Conservation (phyloP, 2,329 filamentous ascomycete species). For the Exophiala viscosa region DNA sequence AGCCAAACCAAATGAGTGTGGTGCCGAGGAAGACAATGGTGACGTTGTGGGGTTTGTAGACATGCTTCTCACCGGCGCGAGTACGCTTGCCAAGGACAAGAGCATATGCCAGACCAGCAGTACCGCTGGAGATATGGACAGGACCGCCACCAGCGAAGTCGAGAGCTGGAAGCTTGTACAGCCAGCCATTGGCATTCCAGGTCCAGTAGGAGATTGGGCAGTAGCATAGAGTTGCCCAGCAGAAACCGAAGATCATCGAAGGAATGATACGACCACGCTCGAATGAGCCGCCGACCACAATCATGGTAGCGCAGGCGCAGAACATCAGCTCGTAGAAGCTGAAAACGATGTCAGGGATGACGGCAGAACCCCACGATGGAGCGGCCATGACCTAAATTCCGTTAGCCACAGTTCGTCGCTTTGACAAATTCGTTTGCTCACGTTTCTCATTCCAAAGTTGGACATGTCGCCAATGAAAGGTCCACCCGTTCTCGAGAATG, state of each 20-base stretch:
- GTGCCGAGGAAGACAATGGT: conserved; percentile 71
- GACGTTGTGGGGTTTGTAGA: conserved; percentile 64
- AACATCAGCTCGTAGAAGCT: conserved; percentile 65
- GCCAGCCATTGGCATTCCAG: conserved; percentile 71
- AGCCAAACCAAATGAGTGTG: conserved; percentile 48
- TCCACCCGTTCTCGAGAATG: conserved; percentile 58
- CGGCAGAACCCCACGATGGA: conserved; percentile 55
- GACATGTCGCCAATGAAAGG: conserved; percentile 61
- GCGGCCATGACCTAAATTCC: conserved; percentile 40
- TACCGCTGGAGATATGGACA: conserved; percentile 70
- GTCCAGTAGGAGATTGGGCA: conserved; percentile 70
- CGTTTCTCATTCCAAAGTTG: conserved; percentile 60
- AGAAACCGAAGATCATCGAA: conserved; percentile 66
- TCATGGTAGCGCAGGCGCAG: conserved; percentile 54
- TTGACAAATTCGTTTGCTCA: conserved; percentile 69
- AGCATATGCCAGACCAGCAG: conserved; percentile 68
- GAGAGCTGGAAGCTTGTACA: conserved; percentile 63
- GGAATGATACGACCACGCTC: conserved; percentile 62
- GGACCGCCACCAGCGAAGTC: conserved; percentile 74
- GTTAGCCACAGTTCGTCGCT: conserved; percentile 31
- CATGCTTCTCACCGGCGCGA: conserved; percentile 50
- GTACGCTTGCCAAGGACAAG: conserved; percentile 69
- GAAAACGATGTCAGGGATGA: conserved; percentile 63
- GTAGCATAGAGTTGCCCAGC: conserved; percentile 69
- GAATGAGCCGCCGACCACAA: conserved; percentile 63